A percentile compares a stretch with the other conserved stretches of the same genome.
Evolutionary conservation across 2,329 filamentous ascomycete genomes (phyloP).

Genomic region (Aspergillus neotritici): DNA sequence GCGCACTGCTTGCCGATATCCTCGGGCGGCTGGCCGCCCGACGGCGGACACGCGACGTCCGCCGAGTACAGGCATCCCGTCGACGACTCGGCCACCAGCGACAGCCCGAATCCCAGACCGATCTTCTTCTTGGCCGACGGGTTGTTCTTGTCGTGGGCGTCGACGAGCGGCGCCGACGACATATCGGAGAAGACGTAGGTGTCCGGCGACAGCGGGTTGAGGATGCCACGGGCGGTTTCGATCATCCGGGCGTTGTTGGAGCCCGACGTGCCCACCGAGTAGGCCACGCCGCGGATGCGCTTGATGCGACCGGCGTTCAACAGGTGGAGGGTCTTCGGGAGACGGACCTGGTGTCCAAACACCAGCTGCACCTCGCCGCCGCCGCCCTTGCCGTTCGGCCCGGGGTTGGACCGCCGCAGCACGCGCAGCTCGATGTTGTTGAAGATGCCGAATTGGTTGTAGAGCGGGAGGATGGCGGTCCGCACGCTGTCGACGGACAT

Average conservation of each 20-base stretch:
- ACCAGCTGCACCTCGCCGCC: constrained; percentile 89
- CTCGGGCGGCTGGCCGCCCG: constrained; percentile 78
- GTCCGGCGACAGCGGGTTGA: constrained; percentile 81
- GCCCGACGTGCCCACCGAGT: constrained; percentile 83
- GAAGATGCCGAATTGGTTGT: constrained; percentile 83
- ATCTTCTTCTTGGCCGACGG: constrained; percentile 53
- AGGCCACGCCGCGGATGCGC: constrained; percentile 86
- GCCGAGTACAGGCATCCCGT: constrained; percentile 82
- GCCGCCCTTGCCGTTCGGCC: constrained; percentile 68
- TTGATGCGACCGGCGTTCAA: constrained; percentile 79
- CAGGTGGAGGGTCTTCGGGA: constrained; percentile 90
- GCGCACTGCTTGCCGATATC: constrained; percentile 86
- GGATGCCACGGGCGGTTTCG: constrained; percentile 74
- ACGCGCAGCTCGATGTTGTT: constrained; percentile 80
- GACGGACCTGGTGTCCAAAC: constrained; percentile 85
- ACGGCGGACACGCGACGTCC: constrained; percentile 67
- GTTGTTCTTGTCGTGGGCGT: constrained; percentile 65
- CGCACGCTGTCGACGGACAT: constrained; percentile 89
- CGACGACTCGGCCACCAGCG: constrained; percentile 86
- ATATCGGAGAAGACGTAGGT: constrained; percentile 79
- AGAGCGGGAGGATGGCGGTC: constrained; percentile 85
- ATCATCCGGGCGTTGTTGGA: constrained; percentile 96
- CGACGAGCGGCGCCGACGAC: constrained; percentile 53
- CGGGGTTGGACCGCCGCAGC: constrained; percentile 70
- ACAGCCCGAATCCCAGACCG: constrained; percentile 87